Evolutionary conservation across 306 rosid genomes (phyloP), one percentile per base, ranked within the genome.

Genomic region (Malus orientalis): DNA sequence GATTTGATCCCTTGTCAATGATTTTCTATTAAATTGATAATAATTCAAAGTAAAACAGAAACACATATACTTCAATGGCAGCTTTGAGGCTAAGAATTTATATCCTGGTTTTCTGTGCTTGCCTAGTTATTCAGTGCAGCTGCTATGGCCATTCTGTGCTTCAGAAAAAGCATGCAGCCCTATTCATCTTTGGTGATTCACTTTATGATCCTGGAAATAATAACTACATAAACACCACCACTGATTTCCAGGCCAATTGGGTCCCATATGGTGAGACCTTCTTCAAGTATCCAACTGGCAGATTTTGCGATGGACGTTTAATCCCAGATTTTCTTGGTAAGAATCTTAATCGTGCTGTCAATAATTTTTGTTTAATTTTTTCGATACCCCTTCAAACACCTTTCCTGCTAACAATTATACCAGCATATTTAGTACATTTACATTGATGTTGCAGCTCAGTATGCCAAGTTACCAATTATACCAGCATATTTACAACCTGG

Each of bases 321-420:
- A 81, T 85, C 59, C 74, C 88, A 2, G 92, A 88, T 67, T 82
- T 84, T 36, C 62, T 86, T 7, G 90, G 90, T 87, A 68, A 65
- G 23, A 32, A 12, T 38, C 42, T 38, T 11, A 19, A 20, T 57
- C 11, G 8, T 40, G 44, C 44, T 40, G 44, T 40, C 44, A 40
- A 40, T 40, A 40, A 2, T 40, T 40, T 40, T 40, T 40, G 44
- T 40, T 40, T 9, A 40, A 40, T 40, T 8, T 40, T 9, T 42
- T 42, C 45, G 10, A 8, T 10, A 42, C 12, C 45, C 45, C 45
- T 57, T 57, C 23, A n/a, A n/a, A 57, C 14, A 57, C 29, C 5
- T 8, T 57, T 57, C 22, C 23, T n/a, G 62, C 62, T 7, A 57
- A n/a, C 27, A 36, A 36, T 36, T 36, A 6, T 6, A 38, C 9